Base-by-base conservation (phyloP, 139 green algal genomes). In the Spirogloea muscicola region DNA sequence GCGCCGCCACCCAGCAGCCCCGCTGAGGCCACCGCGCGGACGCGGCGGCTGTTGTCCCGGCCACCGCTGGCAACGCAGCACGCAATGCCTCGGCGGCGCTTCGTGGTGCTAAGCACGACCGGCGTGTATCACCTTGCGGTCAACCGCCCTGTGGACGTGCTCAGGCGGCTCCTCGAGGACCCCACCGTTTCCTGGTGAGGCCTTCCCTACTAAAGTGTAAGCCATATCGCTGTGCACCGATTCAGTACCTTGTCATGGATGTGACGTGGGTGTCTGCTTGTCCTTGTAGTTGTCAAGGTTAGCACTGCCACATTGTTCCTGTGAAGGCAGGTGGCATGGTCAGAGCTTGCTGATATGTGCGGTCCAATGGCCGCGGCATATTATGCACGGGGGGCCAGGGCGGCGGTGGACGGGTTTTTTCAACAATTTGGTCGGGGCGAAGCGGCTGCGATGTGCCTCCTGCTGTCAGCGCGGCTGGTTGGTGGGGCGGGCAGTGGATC, bases 371-470 rank as follows among this genome's bases (percentile, higher is more conserved):
- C 43, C 10, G 13, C 13, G 43, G 43, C 13, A 51, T 51, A 16
- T 16, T 16, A 51, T 16, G 16, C 43, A 51, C 43, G 10, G 13
- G 43, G 43, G 10, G 34, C 59, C 34, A 31, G 18, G 58, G 25
- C 70, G 27, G 60, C 58, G 72, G 74, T 96, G 62, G 82, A 89
- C 44, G 43, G 85, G 27, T 97, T 97, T 57, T 96, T 96, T 68
- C 76, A 82, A 46, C 67, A 60, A 0, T 95, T 91, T 62, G 92
- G 91, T 9, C 62, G 85, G 3, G 58, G 80, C 2, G 92, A 97
- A 73, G 87, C 91, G 1, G 86, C 90, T 0, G 87, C 87, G 63
- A 97, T 97, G 93, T 96, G 92, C 84, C 84, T 92, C 63, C 41
- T 87, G 27, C 69, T 97, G 10, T 87, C 89, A 21, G 87, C 89